These are phyloP conservation scores for Dimocarpus longan DNA, from an alignment of 345 rosid species.

Conservation along the genomic window DNA sequence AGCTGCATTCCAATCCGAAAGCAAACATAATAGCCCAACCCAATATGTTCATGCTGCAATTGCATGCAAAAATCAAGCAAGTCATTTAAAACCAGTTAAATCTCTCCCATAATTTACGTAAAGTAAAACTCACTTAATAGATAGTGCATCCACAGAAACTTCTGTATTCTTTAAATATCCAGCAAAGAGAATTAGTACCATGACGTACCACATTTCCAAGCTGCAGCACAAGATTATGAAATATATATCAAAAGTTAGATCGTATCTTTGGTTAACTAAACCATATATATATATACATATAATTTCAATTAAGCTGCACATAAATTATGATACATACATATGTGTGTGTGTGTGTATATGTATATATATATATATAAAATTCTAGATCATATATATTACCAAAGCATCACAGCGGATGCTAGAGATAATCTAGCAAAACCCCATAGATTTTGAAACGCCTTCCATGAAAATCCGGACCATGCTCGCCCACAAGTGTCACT, in stretches of 20 bases:
- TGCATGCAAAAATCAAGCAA: too few relatives aligned
- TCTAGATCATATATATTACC: slow-evolving; percentile 40
- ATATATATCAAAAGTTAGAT: too few relatives aligned
- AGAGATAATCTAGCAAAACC: slow-evolving; percentile 69
- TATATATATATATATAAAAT: neutral
- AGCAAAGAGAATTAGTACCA: slow-evolving; percentile 74
- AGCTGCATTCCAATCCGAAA: slow-evolving; percentile 78
- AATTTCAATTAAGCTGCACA: too few relatives aligned
- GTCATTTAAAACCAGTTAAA: too few relatives aligned
- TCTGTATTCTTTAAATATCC: slow-evolving; percentile 77
- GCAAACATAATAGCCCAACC: slow-evolving; percentile 83
- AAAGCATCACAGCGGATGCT: slow-evolving; percentile 91
- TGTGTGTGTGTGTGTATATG: too few relatives aligned
- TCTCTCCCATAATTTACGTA: too few relatives aligned
- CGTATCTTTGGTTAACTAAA: too few relatives aligned
- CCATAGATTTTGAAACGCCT: slow-evolving; percentile 76
- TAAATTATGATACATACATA: too few relatives aligned
- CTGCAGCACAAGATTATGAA: slow-evolving; percentile 28
- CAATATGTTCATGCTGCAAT: slow-evolving; percentile 61
- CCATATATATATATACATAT: too few relatives aligned
- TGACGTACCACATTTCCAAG: slow-evolving; percentile 80
- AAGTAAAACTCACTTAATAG: slow-evolving; percentile 56
- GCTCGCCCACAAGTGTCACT: slow-evolving; percentile 74
- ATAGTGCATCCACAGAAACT: slow-evolving; percentile 73
- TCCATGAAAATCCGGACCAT: slow-evolving; percentile 76